phyloP scores from a whole-genome alignment of 768 basidiomycete species.

The Candolleomyces eurysporus region DNA sequence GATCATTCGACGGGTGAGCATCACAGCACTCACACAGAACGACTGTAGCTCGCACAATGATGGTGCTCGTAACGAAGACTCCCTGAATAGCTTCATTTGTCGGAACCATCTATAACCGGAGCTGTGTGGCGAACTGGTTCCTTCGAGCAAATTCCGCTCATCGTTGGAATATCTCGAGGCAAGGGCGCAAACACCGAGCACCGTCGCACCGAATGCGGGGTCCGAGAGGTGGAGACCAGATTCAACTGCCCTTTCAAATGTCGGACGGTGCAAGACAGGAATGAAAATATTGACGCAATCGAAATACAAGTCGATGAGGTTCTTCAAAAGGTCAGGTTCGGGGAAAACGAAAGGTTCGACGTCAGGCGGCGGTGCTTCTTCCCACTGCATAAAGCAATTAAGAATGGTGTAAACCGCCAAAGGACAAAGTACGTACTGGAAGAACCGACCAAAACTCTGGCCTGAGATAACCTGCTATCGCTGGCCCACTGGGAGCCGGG shows the following conservation, averaged over 20 bases:
- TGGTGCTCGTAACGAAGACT: conserved; percentile 51
- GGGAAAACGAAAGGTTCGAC: conserved; percentile 33
- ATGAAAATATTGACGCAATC: conserved; percentile 36
- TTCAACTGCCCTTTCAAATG: conserved; percentile 45
- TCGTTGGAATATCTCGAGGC: conserved; percentile 53
- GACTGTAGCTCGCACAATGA: conserved; percentile 62
- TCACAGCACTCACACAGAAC: conserved; percentile 37
- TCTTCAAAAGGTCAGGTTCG: conserved; percentile 35
- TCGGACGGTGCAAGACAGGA: conserved; percentile 59
- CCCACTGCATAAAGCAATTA: conserved; percentile 23
- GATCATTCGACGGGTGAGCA: no score
- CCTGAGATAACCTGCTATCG: conserved; percentile 2
- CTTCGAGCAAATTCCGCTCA: conserved; percentile 23
- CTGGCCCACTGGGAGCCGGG: not conserved
- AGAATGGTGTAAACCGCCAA: not conserved
- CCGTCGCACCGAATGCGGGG: conserved; percentile 41
- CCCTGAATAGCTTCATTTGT: conserved; percentile 54
- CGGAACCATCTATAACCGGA: conserved; percentile 51
- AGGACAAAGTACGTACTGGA: conserved; percentile 3
- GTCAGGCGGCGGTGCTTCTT: conserved; percentile 12
- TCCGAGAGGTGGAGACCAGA: conserved; percentile 43
- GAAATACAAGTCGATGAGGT: conserved; percentile 58
- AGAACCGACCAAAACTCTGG: conserved; percentile 9
- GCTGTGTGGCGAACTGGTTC: conserved; percentile 33
- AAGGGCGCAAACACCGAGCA: conserved; percentile 58